Base-by-base conservation (phyloP, 2,329 filamentous ascomycete species). In the Cladosporium phlei region DNA sequence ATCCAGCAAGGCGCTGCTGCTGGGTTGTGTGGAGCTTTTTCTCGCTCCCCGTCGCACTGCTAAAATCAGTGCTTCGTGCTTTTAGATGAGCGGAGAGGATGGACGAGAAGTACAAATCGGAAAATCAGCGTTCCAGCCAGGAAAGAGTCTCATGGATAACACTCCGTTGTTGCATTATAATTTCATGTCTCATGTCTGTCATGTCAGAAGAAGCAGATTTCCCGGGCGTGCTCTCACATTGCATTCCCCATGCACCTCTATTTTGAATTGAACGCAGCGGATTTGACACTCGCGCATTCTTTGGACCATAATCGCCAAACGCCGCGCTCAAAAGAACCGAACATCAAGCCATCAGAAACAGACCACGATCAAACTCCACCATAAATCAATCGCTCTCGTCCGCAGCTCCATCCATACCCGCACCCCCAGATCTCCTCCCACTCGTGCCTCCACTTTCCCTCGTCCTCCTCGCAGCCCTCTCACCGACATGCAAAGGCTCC, bases 401-500 rank as follows among this genome's bases (percentile, higher is more conserved):
- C 35, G 32, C 52, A 38, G 49, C 22, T 14, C 20, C 40, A 20
- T 27, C 29, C 16, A 34, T 10, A 16, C 16, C 40, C 5, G 20
- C 19, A 54, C 19, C 52, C 54, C 27, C 47, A 48, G 20, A 45
- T 52, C 29, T 25, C 24, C 32, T 45, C 3, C 40, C 22, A 10
- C 42, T 32, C 42, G n/a, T 29, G 8, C 42, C 29, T 21, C 30
- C 40, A 46, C 42, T 40, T 30, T 37, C 19, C 17, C 48, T 46
- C 14, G 37, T 25, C 5, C 38, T 37, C 12, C 35, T 53, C 30
- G 60, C 62, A 12, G 75, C 75, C 53, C 69, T 70, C 60, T 79
- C 76, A 0, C 77, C 77, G 10, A 80, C 76, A 42, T 69, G 74
- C 48, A 67, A 63, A 44, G 76, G 63, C 12, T 73, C 72, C 8